Percentiles rank a stretch among this genome's conserved stretches.
Conservation (phyloP, 495 filamentous ascomycete genomes). For the Daldinia vernicosa region DNA sequence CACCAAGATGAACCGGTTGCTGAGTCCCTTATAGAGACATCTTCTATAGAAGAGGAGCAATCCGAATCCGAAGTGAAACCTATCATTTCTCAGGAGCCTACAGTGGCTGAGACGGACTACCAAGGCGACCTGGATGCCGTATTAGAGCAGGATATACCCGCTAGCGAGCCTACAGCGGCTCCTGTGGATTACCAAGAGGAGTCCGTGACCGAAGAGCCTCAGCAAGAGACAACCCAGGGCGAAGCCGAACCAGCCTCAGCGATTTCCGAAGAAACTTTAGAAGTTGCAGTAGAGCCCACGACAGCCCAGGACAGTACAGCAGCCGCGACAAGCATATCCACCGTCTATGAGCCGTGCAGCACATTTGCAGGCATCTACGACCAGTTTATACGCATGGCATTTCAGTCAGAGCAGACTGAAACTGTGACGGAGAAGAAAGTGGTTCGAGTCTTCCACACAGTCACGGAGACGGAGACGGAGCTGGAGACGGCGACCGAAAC, state of each 20-base stretch:
- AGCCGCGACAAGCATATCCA: constrained; percentile 16
- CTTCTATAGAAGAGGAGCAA: background rate
- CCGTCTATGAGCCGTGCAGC: constrained; percentile 41
- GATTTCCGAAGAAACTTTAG: background rate
- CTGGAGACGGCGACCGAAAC: constrained; percentile 37
- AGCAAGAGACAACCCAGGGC: background rate
- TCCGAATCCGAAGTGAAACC: background rate
- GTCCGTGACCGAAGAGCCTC: background rate
- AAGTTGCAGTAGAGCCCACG: background rate
- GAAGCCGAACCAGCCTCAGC: background rate
- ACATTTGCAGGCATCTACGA: constrained; percentile 12
- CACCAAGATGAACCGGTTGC: background rate
- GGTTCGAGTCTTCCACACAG: constrained; percentile 50
- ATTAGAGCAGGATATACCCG: background rate
- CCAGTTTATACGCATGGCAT: background rate
- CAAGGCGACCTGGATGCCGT: background rate
- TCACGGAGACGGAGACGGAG: constrained; percentile 51
- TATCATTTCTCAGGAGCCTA: background rate
- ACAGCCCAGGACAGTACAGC: constrained; percentile 9
- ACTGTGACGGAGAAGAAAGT: constrained; percentile 48
- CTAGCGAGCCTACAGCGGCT: background rate
- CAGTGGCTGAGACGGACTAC: background rate
- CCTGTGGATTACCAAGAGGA: background rate
- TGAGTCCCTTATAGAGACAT: background rate
- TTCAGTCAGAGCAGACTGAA: constrained; percentile 33